A percentile compares a stretch with the other conserved stretches of the same genome.
phyloP scores from a whole-genome alignment of 805 yeast species.

The Metschnikowia colocasiae region DNA sequence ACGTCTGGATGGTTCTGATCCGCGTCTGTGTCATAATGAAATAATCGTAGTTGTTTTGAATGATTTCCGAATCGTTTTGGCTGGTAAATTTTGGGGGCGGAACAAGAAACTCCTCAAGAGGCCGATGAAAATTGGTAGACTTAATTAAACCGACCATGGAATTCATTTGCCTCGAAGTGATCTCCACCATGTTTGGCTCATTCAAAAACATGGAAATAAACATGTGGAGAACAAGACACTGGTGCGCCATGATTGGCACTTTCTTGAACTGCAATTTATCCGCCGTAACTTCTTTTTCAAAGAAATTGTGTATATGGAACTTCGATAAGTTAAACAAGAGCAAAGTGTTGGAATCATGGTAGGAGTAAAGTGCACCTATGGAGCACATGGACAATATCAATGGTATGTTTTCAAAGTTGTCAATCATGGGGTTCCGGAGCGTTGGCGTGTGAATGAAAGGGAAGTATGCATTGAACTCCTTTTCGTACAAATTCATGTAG shows the following conservation, averaged over 20 bases:
- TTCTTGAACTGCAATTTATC: conserved; percentile 48
- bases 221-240: conserved; percentile 52
- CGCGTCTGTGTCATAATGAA: conserved; percentile 54
- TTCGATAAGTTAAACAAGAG: conserved; percentile 65
- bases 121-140: conserved; percentile 50
- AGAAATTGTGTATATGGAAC: conserved; percentile 59
- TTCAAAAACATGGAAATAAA: conserved; percentile 55
- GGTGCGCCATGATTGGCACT: conserved; percentile 55
- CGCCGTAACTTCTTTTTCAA: conserved; percentile 50
- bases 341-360: conserved; percentile 73
- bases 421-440: conserved; percentile 39
- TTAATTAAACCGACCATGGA: conserved; percentile 53
- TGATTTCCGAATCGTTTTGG: conserved; percentile 21
- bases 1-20: conserved; percentile 50
- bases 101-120: conserved; percentile 35
- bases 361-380: conserved; percentile 83
- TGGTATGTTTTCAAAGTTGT: conserved; percentile 52
- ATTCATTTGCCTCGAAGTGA: conserved; percentile 50
- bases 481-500: conserved; percentile 69
- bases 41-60: conserved; percentile 46
- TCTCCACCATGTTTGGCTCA: conserved; percentile 47
- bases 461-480: conserved; percentile 76
- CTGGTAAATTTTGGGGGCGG: conserved; percentile 22
- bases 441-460: conserved; percentile 78
- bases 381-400: conserved; percentile 77